A percentile compares a stretch with the other conserved stretches of the same genome.
Conservation (phyloP, 129 eudicot species). For the Silybum marianum region DNA sequence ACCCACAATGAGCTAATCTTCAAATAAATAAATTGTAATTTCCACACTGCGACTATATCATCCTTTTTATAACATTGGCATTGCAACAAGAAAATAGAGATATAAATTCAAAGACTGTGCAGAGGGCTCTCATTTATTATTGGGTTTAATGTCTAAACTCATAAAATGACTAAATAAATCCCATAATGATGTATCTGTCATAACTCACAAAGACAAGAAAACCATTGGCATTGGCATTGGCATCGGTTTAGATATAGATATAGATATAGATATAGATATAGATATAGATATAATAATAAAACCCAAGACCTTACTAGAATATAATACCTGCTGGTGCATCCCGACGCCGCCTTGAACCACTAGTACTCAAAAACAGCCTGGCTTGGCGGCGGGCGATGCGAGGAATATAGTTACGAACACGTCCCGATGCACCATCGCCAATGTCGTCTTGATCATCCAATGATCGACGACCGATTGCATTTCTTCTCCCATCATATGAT, state of each 20-base stretch:
- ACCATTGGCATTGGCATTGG: constrained; percentile 8
- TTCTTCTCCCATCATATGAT: constrained; percentile 26
- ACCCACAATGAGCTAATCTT: too few species aligned
- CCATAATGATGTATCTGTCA: constrained; percentile 24
- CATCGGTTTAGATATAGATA: constrained; percentile 1
- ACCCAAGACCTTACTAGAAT: not conserved
- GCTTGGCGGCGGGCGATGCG: constrained; percentile 30
- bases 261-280: not conserved
- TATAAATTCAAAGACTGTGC: constrained; percentile 28
- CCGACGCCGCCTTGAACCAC: constrained; percentile 42
- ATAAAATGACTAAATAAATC: constrained; percentile 13
- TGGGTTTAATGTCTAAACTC: constrained; percentile 21
- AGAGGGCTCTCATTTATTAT: constrained; percentile 19
- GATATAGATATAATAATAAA: not conserved
- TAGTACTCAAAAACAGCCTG: constrained; percentile 32
- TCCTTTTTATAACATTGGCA: not conserved
- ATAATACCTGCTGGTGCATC: not conserved
- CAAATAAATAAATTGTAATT: too few species aligned
- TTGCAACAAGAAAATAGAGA: not conserved
- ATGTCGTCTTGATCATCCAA: constrained; percentile 40
- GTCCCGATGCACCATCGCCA: constrained; percentile 3
- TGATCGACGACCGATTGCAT: constrained; percentile 25
- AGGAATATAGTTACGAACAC: constrained; percentile 11
- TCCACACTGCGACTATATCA: not conserved
- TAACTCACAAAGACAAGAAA: not conserved